Conservation (phyloP, 139 green algal species). For the Deuterostichococcus epilithicus region DNA sequence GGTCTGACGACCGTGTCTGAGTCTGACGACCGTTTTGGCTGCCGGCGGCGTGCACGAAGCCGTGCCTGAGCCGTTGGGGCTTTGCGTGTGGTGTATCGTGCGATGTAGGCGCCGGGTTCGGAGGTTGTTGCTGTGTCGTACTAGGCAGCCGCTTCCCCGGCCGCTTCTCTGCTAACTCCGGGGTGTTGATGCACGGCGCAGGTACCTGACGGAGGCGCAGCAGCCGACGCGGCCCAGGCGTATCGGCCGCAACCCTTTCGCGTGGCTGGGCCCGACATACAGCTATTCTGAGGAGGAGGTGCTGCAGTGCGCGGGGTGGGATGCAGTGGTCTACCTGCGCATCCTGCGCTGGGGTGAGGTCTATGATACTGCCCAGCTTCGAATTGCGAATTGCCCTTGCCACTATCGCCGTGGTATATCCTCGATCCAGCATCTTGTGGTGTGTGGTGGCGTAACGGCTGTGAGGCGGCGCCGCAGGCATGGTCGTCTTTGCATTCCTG, state of each 20-base stretch:
- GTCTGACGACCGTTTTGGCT: no score
- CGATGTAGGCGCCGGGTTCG: no score
- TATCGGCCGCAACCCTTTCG: neutral
- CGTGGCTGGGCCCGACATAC: conserved; percentile 19
- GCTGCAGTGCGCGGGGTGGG: conserved; percentile 28
- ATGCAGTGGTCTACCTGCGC: conserved; percentile 39
- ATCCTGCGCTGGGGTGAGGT: conserved; percentile 31
- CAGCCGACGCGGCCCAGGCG: conserved; percentile 3
- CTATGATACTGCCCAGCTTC: neutral
- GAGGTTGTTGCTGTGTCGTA: no score
- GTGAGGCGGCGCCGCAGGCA: conserved; percentile 1
- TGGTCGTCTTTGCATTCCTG: conserved; percentile 26
- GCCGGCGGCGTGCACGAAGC: no score
- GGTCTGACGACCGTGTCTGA: no score
- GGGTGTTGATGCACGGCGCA: neutral
- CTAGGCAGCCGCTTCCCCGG: neutral
- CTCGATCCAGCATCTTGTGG: neutral
- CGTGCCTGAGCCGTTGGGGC: no score
- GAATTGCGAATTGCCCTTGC: neutral
- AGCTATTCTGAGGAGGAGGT: conserved; percentile 28
- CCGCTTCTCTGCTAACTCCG: neutral
- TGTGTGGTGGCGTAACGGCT: neutral
- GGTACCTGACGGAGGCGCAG: neutral
- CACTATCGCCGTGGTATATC: neutral
- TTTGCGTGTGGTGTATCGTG: no score